These are phyloP conservation scores for Leishmania braziliensis DNA, from an alignment of 208 protist genomes.

Conservation along the genomic window DNA sequence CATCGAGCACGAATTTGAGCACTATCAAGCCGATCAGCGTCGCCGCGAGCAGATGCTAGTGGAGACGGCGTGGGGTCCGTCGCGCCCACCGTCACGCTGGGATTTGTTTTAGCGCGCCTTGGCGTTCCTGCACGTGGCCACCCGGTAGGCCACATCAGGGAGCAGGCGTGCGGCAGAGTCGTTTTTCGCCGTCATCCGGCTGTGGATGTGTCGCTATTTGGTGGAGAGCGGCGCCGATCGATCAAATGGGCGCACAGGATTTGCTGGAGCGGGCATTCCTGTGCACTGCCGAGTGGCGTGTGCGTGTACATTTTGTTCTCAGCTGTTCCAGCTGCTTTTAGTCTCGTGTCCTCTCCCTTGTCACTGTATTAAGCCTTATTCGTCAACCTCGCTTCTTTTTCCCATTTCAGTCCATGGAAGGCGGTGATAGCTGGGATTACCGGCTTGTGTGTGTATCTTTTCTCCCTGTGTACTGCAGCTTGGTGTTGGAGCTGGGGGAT, in stretches of 20 bases:
- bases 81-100: background rate
- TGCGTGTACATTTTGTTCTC: background rate
- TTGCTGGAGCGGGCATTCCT: background rate
- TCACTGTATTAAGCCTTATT: background rate
- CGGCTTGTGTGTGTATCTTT: too few species aligned
- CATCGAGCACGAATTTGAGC: conserved; percentile 63
- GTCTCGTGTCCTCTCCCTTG: background rate
- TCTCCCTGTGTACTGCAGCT: background rate
- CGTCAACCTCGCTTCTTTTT: background rate
- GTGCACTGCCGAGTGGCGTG: background rate
- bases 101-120: conserved; percentile 10
- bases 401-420: background rate
- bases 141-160: background rate
- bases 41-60: conserved; percentile 48
- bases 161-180: background rate
- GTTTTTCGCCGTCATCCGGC: background rate
- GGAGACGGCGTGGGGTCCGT: conserved; percentile 19
- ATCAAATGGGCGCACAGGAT: background rate
- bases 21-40: conserved; percentile 64
- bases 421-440: background rate
- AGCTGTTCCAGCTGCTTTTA: background rate
- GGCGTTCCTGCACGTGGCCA: background rate
- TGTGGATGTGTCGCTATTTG: background rate
- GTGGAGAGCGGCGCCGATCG: background rate
- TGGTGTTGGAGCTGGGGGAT: background rate